phyloP scores from a whole-genome alignment of 345 rosid species.

The Mangifera indica region DNA sequence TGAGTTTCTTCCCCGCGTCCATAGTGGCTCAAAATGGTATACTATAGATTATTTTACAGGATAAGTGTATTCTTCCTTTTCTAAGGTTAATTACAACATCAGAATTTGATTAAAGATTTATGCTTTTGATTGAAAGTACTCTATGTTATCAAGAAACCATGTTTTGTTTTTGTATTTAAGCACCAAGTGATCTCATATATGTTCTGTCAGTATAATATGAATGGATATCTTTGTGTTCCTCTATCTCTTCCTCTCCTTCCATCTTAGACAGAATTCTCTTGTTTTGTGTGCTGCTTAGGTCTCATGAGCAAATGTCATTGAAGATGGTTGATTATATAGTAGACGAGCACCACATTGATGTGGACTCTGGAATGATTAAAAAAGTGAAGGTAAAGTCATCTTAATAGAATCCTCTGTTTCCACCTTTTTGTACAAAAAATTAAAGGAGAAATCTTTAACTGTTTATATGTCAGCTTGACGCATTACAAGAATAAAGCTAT shows the following conservation, averaged over 20 bases:
- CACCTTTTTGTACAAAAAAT: neutral
- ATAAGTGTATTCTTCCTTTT: slow-evolving; percentile 16
- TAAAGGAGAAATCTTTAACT: neutral
- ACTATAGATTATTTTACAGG: slow-evolving; percentile 17
- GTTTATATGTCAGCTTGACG: neutral
- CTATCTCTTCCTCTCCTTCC: neutral
- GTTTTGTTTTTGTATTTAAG: neutral
- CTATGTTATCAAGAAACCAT: neutral
- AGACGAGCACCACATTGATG: slow-evolving; percentile 75
- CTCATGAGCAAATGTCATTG: slow-evolving; percentile 83
- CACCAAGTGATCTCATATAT: slow-evolving; percentile 1
- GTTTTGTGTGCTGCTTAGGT: slow-evolving; percentile 45
- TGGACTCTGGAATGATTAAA: slow-evolving; percentile 74
- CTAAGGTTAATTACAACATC: neutral
- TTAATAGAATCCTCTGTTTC: slow-evolving; percentile 9
- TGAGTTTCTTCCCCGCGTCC: slow-evolving; percentile 77
- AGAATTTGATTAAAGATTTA: slow-evolving; percentile 2
- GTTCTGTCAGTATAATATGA: neutral
- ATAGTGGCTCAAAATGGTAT: slow-evolving; percentile 56
- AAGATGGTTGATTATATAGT: slow-evolving; percentile 77
- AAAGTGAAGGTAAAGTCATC: slow-evolving; percentile 63
- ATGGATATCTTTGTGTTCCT: neutral
- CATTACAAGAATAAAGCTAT: neutral
- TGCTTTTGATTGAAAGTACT: slow-evolving; percentile 12
- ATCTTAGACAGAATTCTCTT: slow-evolving; percentile 3